Percentiles rank a stretch among this genome's conserved stretches.
Conservation (phyloP, 2,329 filamentous ascomycete genomes). For the Alternaria triticimaculans region DNA sequence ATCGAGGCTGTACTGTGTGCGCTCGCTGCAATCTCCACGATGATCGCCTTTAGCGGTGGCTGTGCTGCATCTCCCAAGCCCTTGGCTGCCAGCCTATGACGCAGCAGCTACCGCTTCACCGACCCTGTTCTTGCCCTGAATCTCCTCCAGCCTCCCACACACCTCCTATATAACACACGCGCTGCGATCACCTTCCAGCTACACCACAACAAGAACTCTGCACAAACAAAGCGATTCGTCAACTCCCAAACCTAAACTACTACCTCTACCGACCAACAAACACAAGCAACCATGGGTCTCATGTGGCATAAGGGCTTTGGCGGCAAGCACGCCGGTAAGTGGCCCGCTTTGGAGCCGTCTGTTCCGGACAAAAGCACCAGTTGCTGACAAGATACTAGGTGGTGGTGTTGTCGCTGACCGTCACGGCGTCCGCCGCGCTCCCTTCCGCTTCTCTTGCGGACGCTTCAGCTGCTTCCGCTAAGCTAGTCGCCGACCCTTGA, state of each 20-base stretch:
- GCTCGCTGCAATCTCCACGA: background rate
- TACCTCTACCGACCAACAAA: constrained; percentile 13
- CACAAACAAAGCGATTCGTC: constrained; percentile 1
- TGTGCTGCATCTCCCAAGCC: constrained; percentile 8
- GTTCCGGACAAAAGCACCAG: constrained; percentile 11
- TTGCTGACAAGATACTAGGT: constrained; percentile 44
- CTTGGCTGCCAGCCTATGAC: constrained; percentile 18
- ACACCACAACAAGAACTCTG: constrained; percentile 2
- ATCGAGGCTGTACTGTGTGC: background rate
- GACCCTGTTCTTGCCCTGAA: constrained; percentile 9
- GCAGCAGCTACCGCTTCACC: constrained; percentile 4
- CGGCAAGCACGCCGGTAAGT: constrained; percentile 52
- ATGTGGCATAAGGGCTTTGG: constrained; percentile 57
- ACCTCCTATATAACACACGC: constrained; percentile 21
- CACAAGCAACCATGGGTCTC: constrained; percentile 49
- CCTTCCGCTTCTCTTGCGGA: constrained; percentile 59
- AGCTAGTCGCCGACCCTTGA: constrained; percentile 31
- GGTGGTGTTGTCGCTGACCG: constrained; percentile 60
- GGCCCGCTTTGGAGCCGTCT: background rate
- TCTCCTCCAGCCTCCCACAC: constrained; percentile 18
- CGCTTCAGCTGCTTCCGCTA: constrained; percentile 62
- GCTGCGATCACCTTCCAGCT: background rate
- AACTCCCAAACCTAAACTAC: background rate
- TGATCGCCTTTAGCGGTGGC: constrained; percentile 3
- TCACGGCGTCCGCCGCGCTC: constrained; percentile 58